Conservation (phyloP, 805 yeast species). For the Metschnikowia baotianmanensis region DNA sequence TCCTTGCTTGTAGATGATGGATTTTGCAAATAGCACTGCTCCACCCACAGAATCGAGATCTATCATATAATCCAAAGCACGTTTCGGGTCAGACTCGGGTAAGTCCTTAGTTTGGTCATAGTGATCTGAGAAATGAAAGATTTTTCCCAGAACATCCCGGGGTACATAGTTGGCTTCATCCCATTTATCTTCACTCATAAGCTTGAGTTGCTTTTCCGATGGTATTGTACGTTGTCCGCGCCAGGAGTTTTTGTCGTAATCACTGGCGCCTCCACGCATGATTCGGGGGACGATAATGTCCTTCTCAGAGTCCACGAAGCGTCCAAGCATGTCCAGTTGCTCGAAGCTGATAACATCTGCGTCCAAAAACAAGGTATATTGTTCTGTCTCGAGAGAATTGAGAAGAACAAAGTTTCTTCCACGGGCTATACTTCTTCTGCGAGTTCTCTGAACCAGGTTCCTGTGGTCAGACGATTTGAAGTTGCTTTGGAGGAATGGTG, state of each 20-base stretch:
- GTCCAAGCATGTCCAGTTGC: constrained; percentile 23
- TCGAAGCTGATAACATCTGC: constrained; percentile 32
- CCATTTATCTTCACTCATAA: constrained; percentile 22
- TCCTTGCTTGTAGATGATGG: constrained; percentile 45
- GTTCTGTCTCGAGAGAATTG: constrained; percentile 27
- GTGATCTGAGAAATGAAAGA: constrained; percentile 29
- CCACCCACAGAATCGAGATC: constrained; percentile 52
- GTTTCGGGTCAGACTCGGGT: constrained; percentile 5
- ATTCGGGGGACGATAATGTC: constrained; percentile 41
- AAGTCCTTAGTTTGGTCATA: constrained; percentile 12
- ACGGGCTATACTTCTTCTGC: constrained; percentile 37
- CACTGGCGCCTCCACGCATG: constrained; percentile 23
- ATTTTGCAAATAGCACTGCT: constrained; percentile 45
- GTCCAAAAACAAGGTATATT: constrained; percentile 37
- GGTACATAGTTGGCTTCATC: constrained; percentile 35
- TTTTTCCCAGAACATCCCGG: constrained; percentile 23
- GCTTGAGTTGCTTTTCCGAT: constrained; percentile 12
- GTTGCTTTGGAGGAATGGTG: constrained; percentile 13
- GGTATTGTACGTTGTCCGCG: constrained; percentile 38
- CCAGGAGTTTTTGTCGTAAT: constrained; percentile 43
- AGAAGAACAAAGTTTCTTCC: constrained; percentile 35
- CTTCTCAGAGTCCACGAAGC: constrained; percentile 27
- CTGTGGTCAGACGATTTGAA: constrained; percentile 13
- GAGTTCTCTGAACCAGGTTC: constrained; percentile 26
- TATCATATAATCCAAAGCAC: constrained; percentile 17